Percentiles rank a stretch among this genome's conserved stretches.
phyloP scores from a whole-genome alignment of 1,284 basidiomycete species.

The Cystobasidium slooffiae region DNA sequence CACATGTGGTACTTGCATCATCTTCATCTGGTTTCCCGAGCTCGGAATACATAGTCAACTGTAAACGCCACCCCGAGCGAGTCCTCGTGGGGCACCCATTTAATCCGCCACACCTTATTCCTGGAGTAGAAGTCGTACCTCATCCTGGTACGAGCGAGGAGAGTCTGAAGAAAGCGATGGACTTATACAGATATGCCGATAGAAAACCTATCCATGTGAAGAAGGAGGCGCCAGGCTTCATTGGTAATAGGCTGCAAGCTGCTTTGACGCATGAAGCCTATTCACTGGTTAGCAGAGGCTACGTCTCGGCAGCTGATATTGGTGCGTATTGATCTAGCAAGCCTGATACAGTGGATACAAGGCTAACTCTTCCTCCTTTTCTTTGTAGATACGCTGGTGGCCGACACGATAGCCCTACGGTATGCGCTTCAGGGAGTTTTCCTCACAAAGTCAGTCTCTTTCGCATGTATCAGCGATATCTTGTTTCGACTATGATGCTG shows the following conservation, averaged over 20 bases:
- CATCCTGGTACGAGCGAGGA: conserved; percentile 22
- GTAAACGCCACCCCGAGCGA: conserved; percentile 3
- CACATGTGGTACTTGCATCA: conserved; percentile 21
- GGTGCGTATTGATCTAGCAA: conserved; percentile 4
- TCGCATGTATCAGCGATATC: too few relatives aligned
- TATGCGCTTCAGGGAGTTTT: conserved; percentile 41
- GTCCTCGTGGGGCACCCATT: conserved; percentile 44
- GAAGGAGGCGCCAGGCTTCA: conserved; percentile 37
- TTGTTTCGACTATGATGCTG: neutral
- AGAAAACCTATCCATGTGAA: conserved; percentile 33
- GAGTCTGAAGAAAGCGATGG: conserved; percentile 12
- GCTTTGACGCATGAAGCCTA: conserved; percentile 43
- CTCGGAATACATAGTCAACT: conserved; percentile 19
- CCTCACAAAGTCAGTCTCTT: conserved; percentile 34
- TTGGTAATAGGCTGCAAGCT: conserved; percentile 43
- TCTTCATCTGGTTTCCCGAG: conserved; percentile 34
- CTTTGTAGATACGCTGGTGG: conserved; percentile 28
- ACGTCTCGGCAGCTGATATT: conserved; percentile 37
- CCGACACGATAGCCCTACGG: conserved; percentile 38
- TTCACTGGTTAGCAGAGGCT: conserved; percentile 34
- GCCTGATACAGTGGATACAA: too few relatives aligned
- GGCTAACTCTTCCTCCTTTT: too few relatives aligned
- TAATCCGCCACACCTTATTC: conserved; percentile 44
- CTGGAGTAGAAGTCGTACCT: conserved; percentile 44
- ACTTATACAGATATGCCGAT: conserved; percentile 30